Evolutionary conservation across 2,329 filamentous ascomycete species (phyloP), one percentile per base, ranked within the genome.

Genomic region (Neurospora sp.): DNA sequence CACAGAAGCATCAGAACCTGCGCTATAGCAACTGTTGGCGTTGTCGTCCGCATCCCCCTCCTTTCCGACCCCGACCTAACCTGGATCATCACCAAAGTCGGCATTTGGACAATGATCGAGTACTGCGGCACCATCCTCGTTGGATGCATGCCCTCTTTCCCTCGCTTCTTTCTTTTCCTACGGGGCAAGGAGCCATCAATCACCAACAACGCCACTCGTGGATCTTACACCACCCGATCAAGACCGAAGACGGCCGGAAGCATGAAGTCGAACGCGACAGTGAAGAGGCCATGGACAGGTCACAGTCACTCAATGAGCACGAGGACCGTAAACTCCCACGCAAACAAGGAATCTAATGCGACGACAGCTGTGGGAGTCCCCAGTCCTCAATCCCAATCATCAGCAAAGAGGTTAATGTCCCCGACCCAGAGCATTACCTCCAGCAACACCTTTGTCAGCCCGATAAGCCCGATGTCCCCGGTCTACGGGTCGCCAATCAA

Each of bases 71-170:
- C 68, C 8, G 71, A 73, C 36, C 62, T 72, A 36, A 71, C 72
- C 3, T 72, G 70, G 70, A 66, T 71, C 10, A 70, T 73, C 36
- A 69, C 71, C 19, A 72, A 71, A 66, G 72, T 73, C 23, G 71
- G 72, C 39, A 71, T 73, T 23, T 73, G 71, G 72, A 72, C 71
- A 2, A 73, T 73, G 72, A 62, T 73, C 19, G 72, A 73, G 62
- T 72, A 71, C 38, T 70, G 69, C 33, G 72, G 72, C 23, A 73
- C 72, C 8, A 72, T 72, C 8, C 52, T 73, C 23, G 71, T 73
- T 1, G 70, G 71, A 0, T 73, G 72, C 69, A 73, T 73, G 72
- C 71, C 70, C 1, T 69, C 71, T 2, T 73, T 73, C 28, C 72
- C 72, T 3, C 66, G 71, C 37, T 73, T 73, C 70, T 72, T 71